Evolutionary conservation across 805 yeast species (phyloP).

Genomic region (Komagataella pseudopastoris): DNA sequence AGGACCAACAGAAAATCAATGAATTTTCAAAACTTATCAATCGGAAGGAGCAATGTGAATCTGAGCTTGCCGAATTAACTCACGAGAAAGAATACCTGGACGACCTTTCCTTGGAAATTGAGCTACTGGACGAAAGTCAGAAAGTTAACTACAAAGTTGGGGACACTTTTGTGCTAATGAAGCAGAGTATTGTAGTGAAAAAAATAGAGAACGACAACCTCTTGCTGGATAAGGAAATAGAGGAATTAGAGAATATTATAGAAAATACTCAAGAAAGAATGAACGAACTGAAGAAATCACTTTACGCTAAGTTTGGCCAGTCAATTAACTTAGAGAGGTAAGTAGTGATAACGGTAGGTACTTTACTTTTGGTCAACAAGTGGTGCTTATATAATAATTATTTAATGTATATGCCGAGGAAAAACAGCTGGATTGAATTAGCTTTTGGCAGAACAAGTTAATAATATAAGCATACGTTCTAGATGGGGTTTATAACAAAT

Average conservation of each 20-base stretch:
- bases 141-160: slow-evolving; percentile 69
- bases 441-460: neutral
- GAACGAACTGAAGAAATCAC: slow-evolving; percentile 47
- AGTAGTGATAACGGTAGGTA: neutral
- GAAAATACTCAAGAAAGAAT: slow-evolving; percentile 41
- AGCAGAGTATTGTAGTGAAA: slow-evolving; percentile 52
- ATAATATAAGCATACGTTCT: neutral
- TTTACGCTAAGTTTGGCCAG: slow-evolving; percentile 83
- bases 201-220: slow-evolving; percentile 53
- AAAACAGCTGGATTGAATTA: neutral
- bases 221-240: slow-evolving; percentile 34
- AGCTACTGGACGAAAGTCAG: slow-evolving; percentile 70
- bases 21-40: slow-evolving; percentile 73
- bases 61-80: slow-evolving; percentile 30
- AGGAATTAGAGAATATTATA: slow-evolving; percentile 28
- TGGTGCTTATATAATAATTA: neutral
- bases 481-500: neutral
- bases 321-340: slow-evolving; percentile 72
- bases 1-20: slow-evolving; percentile 83
- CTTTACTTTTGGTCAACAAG: neutral
- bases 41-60: slow-evolving; percentile 46
- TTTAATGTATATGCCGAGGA: neutral
- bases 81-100: slow-evolving; percentile 81
- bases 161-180: slow-evolving; percentile 60
- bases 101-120: slow-evolving; percentile 76